phyloP scores from a whole-genome alignment of 2,329 filamentous ascomycete species.

The Fonsecaea pedrosoi region DNA sequence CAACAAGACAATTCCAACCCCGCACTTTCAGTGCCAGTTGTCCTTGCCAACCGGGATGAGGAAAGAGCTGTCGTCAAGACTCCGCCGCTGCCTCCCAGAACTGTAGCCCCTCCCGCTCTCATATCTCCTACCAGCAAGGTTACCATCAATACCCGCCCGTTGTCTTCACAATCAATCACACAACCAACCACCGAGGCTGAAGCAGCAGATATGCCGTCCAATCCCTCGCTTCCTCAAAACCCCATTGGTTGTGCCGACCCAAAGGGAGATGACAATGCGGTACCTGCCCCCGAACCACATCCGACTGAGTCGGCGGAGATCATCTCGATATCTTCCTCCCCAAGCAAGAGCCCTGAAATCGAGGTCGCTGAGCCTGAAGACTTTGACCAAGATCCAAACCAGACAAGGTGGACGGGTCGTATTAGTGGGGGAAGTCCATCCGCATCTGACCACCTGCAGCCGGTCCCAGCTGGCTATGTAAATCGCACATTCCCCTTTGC shows the following conservation, averaged over 20 bases:
- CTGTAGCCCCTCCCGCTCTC: slow-evolving; percentile 40
- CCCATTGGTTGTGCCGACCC: slow-evolving; percentile 20
- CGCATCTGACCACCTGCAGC: background rate
- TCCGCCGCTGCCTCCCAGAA: slow-evolving; percentile 33
- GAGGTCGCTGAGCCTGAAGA: slow-evolving; percentile 59
- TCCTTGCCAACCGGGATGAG: slow-evolving; percentile 33
- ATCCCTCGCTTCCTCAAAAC: slow-evolving; percentile 10
- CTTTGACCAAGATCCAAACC: slow-evolving; percentile 54
- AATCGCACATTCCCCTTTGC: slow-evolving; percentile 37
- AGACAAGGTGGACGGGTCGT: slow-evolving; percentile 52
- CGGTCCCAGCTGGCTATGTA: slow-evolving; percentile 29
- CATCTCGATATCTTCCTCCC: slow-evolving; percentile 54
- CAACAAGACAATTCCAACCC: slow-evolving; percentile 23
- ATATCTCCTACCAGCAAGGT: slow-evolving; percentile 53
- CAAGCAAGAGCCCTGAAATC: slow-evolving; percentile 55
- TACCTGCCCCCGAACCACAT: background rate
- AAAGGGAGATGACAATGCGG: slow-evolving; percentile 8
- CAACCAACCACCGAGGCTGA: slow-evolving; percentile 22
- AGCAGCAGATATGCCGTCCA: slow-evolving; percentile 17
- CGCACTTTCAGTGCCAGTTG: slow-evolving; percentile 30
- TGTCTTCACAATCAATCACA: slow-evolving; percentile 38
- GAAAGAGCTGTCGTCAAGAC: slow-evolving; percentile 29
- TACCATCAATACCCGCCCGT: slow-evolving; percentile 53
- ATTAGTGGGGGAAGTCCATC: slow-evolving; percentile 41
- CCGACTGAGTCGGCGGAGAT: slow-evolving; percentile 35